Percentiles rank a stretch among this genome's conserved stretches.
These are phyloP conservation scores for Penicillium sp. DNA, from an alignment of 2,329 filamentous ascomycete genomes.

Conservation along the genomic window DNA sequence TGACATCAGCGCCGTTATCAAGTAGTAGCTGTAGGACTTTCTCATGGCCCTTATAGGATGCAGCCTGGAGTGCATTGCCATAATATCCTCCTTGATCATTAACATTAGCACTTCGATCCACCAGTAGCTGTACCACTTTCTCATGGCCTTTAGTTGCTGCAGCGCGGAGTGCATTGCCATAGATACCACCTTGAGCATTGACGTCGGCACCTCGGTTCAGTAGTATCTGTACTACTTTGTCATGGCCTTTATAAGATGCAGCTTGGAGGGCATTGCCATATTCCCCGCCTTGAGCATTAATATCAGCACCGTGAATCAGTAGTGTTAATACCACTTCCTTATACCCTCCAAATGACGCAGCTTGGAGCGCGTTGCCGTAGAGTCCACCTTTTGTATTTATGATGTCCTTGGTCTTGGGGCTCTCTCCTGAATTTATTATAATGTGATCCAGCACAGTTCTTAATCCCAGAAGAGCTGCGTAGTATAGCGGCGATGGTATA, in stretches of 20 bases:
- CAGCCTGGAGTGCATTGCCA: neutral
- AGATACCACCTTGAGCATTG: neutral
- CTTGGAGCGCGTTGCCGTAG: too few relatives aligned
- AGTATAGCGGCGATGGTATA: too few relatives aligned
- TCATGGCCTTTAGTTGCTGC: neutral
- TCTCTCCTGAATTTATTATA: too few relatives aligned
- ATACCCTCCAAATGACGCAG: too few relatives aligned
- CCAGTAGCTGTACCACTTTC: neutral
- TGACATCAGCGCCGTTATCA: slow-evolving; percentile 1
- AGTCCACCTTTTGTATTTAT: too few relatives aligned
- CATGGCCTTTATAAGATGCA: neutral
- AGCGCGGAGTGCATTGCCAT: neutral
- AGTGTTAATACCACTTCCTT: neutral
- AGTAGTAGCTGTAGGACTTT: neutral
- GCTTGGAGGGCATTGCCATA: neutral
- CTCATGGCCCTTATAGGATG: neutral
- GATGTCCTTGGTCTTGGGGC: too few relatives aligned
- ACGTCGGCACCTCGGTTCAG: slow-evolving; percentile 1
- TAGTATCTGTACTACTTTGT: neutral
- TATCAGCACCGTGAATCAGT: neutral
- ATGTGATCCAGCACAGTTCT: too few relatives aligned
- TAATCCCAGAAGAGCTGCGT: too few relatives aligned
- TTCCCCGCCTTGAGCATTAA: neutral
- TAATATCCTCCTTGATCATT: neutral
- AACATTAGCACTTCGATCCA: neutral